Percentiles rank a stretch among this genome's conserved stretches.
phyloP scores from a whole-genome alignment of 2,329 filamentous ascomycete genomes.

The Akanthomyces lecanii region DNA sequence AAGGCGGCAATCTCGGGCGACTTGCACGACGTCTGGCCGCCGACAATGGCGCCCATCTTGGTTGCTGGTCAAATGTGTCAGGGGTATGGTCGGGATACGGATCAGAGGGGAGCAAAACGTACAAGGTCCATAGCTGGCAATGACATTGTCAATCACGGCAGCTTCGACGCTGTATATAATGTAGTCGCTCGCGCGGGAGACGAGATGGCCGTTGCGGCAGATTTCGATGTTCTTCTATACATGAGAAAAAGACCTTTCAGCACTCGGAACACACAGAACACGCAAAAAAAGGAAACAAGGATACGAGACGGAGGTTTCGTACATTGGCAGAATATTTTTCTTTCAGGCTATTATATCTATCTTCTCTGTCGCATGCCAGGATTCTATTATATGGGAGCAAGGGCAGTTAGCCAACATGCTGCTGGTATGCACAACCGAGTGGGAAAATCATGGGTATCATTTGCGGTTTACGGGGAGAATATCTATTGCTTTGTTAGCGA shows the following conservation, averaged over 20 bases:
- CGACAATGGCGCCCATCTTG: conserved; percentile 90
- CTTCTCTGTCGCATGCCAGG: conserved; percentile 88
- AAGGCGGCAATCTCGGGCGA: conserved; percentile 93
- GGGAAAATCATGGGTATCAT: conserved; percentile 18
- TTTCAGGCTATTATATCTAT: conserved; percentile 76
- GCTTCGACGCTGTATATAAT: conserved; percentile 99
- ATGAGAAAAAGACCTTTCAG: conserved; percentile 50
- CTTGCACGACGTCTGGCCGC: conserved; percentile 97
- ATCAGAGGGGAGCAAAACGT: conserved; percentile 31
- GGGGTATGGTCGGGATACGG: conserved; percentile 16
- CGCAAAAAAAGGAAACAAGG: conserved; percentile 12
- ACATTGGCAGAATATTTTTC: conserved; percentile 84
- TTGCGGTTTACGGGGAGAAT: conserved; percentile 6
- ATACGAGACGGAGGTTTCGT: conserved; percentile 42
- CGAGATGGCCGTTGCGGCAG: conserved; percentile 88
- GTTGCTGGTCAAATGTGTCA: conserved; percentile 59
- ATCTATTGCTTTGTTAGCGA: conserved; percentile 12
- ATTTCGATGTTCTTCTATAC: conserved; percentile 73
- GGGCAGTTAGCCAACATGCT: conserved; percentile 12
- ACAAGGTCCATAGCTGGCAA: conserved; percentile 89
- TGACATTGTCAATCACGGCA: conserved; percentile 80
- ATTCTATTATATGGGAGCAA: conserved; percentile 55
- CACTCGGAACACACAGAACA: conserved; percentile 28
- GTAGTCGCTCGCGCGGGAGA: conserved; percentile 94
- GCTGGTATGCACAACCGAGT: conserved; percentile 4